Evolutionary conservation across 1,284 basidiomycete species (phyloP).

Genomic region (Ceratobasidium sp.): DNA sequence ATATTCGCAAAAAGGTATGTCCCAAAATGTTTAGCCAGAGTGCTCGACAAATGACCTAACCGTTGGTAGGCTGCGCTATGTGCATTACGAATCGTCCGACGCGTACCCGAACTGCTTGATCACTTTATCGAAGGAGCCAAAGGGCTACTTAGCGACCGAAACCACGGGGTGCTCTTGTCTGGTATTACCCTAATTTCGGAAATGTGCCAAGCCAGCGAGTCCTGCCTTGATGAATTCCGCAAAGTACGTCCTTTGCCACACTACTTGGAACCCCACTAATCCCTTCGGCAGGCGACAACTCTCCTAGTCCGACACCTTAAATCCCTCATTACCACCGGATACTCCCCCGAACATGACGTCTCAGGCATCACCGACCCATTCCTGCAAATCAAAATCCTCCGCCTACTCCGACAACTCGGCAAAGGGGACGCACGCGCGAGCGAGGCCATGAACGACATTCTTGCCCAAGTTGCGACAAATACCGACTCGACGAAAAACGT

Average conservation of each 20-base stretch:
- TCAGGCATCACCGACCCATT: constrained; percentile 99
- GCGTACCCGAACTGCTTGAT: constrained; percentile 95
- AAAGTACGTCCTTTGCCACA: constrained; percentile 60
- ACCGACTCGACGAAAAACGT: constrained; percentile 99
- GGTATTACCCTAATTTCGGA: constrained; percentile 95
- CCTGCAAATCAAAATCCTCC: constrained; percentile 96
- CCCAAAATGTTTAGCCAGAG: neutral
- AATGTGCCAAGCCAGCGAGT: constrained; percentile 84
- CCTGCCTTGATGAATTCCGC: constrained; percentile 83
- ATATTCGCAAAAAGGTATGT: constrained; percentile 95
- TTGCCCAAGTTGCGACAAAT: constrained; percentile 98
- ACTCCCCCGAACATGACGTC: constrained; percentile 99
- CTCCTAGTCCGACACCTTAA: constrained; percentile 95
- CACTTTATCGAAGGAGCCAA: constrained; percentile 92
- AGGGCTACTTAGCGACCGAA: constrained; percentile 93
- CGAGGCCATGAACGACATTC: constrained; percentile 98
- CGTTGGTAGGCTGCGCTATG: constrained; percentile 88
- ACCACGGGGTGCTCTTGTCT: constrained; percentile 94
- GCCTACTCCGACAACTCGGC: constrained; percentile 89
- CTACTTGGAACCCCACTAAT: neutral
- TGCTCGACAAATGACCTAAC: constrained; percentile 23
- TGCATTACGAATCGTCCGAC: constrained; percentile 94
- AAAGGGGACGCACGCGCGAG: constrained; percentile 85
- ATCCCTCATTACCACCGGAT: constrained; percentile 93
- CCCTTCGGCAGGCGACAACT: constrained; percentile 74